A percentile compares a stretch with the other conserved stretches of the same genome.
These are phyloP conservation scores for Ambrosia hybrid DNA, from an alignment of 140 eudicot species.

Conservation along the genomic window DNA sequence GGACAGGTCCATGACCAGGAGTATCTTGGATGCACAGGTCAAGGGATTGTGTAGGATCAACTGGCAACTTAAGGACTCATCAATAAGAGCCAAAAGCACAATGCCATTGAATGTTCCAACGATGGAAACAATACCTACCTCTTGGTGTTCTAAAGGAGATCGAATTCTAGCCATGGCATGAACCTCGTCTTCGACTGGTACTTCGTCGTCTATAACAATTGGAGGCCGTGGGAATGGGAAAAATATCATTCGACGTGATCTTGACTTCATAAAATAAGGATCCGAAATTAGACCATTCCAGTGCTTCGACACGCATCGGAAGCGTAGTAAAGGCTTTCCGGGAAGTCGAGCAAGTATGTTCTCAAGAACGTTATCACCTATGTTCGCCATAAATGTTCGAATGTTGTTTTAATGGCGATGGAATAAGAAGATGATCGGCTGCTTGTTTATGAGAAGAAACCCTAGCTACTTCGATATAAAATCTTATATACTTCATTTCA, in stretches of 20 bases:
- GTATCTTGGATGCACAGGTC: not conserved
- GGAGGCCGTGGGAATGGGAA: slow-evolving; percentile 8
- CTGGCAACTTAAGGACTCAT: not conserved
- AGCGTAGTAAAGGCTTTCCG: no score
- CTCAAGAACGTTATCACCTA: not conserved
- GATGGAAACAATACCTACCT: not conserved
- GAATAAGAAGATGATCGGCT: no score
- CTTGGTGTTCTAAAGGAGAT: not conserved
- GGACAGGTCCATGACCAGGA: not conserved
- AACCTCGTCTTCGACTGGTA: not conserved
- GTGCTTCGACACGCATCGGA: no score
- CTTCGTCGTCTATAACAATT: not conserved
- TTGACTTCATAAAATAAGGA: no score
- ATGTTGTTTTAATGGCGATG: no score
- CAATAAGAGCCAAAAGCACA: slow-evolving; percentile 1
- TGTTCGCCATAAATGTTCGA: no score
- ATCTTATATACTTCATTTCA: no score
- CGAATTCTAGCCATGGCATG: not conserved
- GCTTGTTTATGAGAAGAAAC: no score
- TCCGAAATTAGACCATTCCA: no score
- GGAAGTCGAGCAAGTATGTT: slow-evolving; percentile 12
- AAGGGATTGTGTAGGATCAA: slow-evolving; percentile 2
- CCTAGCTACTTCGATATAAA: no score
- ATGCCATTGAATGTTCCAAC: slow-evolving; percentile 12
- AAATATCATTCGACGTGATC: slow-evolving; percentile 6